A percentile compares a stretch with the other conserved stretches of the same genome.
These are phyloP conservation scores for Sporobolomyces phaffii DNA, from an alignment of 768 basidiomycete species.

Conservation along the genomic window DNA sequence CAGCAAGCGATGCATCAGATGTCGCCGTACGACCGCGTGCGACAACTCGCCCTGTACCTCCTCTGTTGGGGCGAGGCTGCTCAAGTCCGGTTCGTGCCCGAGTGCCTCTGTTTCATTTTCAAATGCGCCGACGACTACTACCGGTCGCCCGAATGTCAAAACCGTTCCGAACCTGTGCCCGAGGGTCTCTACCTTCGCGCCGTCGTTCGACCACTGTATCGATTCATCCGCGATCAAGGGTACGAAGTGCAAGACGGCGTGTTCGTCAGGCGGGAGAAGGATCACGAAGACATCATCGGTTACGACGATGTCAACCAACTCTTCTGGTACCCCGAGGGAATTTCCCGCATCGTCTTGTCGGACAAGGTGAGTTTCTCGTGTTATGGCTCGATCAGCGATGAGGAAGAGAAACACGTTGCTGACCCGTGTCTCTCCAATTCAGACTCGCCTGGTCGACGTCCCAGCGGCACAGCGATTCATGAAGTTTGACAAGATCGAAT, in stretches of 20 bases:
- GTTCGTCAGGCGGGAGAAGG: conserved; percentile 84
- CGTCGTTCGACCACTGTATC: conserved; percentile 87
- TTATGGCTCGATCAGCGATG: not conserved
- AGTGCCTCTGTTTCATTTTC: conserved; percentile 98
- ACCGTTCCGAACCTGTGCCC: conserved; percentile 78
- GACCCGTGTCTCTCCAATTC: conserved; percentile 14
- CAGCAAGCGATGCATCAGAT: conserved; percentile 97
- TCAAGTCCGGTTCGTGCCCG: conserved; percentile 91
- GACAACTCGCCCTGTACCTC: conserved; percentile 90
- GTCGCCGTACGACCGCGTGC: conserved; percentile 93
- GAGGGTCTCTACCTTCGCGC: conserved; percentile 90
- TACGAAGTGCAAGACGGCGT: conserved; percentile 94
- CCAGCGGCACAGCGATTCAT: conserved; percentile 88
- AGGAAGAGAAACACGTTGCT: too few species aligned
- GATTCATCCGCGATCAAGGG: conserved; percentile 94
- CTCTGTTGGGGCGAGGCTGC: conserved; percentile 98
- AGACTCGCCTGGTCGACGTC: conserved; percentile 87
- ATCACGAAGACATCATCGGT: conserved; percentile 90
- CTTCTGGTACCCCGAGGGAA: conserved; percentile 99
- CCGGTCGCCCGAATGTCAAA: conserved; percentile 96
- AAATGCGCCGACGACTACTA: conserved; percentile 99
- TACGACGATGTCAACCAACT: conserved; percentile 99
- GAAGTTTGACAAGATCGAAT: conserved; percentile 94
- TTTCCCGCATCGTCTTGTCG: conserved; percentile 76
- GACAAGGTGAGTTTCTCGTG: conserved; percentile 63